Base-by-base conservation (phyloP, 345 rosid species). In the Iberis pinnata region DNA sequence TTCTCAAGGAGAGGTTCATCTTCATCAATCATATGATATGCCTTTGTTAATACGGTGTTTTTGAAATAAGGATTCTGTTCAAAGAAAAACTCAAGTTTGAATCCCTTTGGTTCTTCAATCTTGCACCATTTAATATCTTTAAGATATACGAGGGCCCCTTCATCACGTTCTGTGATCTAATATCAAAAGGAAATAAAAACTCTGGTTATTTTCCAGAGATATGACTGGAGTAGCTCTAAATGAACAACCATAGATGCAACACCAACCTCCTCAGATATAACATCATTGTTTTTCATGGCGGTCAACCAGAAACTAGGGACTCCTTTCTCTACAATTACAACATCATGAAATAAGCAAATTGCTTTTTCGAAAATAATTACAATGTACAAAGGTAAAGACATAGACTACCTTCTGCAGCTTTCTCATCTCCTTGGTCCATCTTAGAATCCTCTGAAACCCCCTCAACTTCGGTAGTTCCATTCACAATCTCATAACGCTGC, bases 241-340 rank as follows among this genome's bases (percentile, higher is more conserved):
- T 13, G 32, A 42, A 68, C 47, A 43, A 20, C 22, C 7, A 18
- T 44, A 60, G 13, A 6, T 40, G 10, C 26, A 61, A 48, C 1
- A 33, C 72, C 2, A 49, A 68, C 72, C 72, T 69, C 73, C 40
- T 69, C 73, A n/a, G 73, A 65, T 13, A 80, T 69, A 32, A 88
- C 84, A 31, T 88, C 99, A 61, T 88, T 93, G 63, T 86, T 93
- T 67, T 86, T 93, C 89, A 93, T 68, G 2, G 99, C 95, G 27
- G 38, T 72, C 8, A 86, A 76, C 99, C 99, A 93, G 71, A 93
- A 88, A 53, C 77, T 76, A 45, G 99, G 99, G 29, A 93, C 97
- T 57, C 99, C 97, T 67, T 83, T 88, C 53, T 76, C 99, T 88
- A 79, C 76, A 75, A 43, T 6, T 15, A 49, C n/a, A 72, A 25